These are phyloP conservation scores for Fusarium bactridioides DNA, from an alignment of 2,329 filamentous ascomycete genomes.

Conservation along the genomic window DNA sequence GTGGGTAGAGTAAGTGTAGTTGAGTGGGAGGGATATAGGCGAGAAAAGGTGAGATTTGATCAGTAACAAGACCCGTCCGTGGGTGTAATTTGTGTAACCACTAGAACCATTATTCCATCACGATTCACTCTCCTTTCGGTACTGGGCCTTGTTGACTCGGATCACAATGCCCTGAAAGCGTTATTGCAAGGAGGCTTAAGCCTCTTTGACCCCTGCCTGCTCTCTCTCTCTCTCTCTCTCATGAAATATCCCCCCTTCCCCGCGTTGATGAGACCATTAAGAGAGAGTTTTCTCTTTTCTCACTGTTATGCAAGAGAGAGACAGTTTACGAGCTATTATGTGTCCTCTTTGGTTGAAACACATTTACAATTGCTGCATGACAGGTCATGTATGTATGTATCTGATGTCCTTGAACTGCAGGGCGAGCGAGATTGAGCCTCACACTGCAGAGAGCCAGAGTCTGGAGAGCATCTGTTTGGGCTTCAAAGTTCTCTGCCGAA, in stretches of 20 bases:
- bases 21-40: background rate
- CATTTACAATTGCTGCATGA: background rate
- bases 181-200: background rate
- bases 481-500: background rate
- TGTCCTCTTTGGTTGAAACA: background rate
- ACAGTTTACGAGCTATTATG: background rate
- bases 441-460: background rate
- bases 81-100: background rate
- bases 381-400: background rate
- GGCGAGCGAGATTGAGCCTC: conserved; percentile 2
- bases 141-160: background rate
- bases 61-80: background rate
- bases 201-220: conserved; percentile 16
- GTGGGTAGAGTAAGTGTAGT: background rate
- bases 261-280: background rate
- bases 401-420: background rate
- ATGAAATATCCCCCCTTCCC: conserved; percentile 10
- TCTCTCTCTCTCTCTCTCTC: background rate
- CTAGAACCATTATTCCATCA: background rate
- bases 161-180: background rate
- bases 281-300: conserved; percentile 12
- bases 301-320: background rate
- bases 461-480: background rate
- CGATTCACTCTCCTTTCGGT: background rate
- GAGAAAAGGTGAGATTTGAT: background rate